Percentiles rank a stretch among this genome's conserved stretches.
These are phyloP conservation scores for Aspergillus intermedius DNA, from an alignment of 2,329 filamentous ascomycete species.

Conservation along the genomic window DNA sequence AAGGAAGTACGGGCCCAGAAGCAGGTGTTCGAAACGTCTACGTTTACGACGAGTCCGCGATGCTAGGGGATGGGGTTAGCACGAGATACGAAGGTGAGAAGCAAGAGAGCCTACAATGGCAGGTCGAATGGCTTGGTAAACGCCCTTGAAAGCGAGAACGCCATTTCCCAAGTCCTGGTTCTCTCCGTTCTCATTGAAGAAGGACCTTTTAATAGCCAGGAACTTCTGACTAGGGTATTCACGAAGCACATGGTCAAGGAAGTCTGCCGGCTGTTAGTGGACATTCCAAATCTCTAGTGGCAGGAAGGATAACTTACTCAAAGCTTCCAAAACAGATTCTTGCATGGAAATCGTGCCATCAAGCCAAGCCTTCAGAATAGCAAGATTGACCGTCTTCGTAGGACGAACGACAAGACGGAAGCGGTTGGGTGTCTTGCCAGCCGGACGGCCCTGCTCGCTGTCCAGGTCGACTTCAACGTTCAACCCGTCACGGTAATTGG, in stretches of 20 bases:
- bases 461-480: constrained; percentile 67
- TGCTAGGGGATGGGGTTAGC: constrained; percentile 37
- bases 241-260: constrained; percentile 82
- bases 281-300: background rate
- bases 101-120: constrained; percentile 47
- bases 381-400: constrained; percentile 64
- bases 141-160: constrained; percentile 77
- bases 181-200: constrained; percentile 58
- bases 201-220: constrained; percentile 70
- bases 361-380: constrained; percentile 61
- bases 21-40: constrained; percentile 84
- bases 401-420: constrained; percentile 58
- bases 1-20: constrained; percentile 62
- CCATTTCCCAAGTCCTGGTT: constrained; percentile 53
- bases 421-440: constrained; percentile 36
- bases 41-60: constrained; percentile 69
- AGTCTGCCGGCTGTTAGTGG: constrained; percentile 44
- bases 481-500: constrained; percentile 38
- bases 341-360: constrained; percentile 54
- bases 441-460: constrained; percentile 49
- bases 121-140: constrained; percentile 77
- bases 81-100: constrained; percentile 1
- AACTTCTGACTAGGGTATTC: constrained; percentile 65
- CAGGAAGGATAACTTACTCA: constrained; percentile 50
- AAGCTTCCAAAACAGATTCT: constrained; percentile 64